A percentile compares a stretch with the other conserved stretches of the same genome.
Conservation (phyloP, 1,284 basidiomycete genomes). For the Rhodotorula sp. region DNA sequence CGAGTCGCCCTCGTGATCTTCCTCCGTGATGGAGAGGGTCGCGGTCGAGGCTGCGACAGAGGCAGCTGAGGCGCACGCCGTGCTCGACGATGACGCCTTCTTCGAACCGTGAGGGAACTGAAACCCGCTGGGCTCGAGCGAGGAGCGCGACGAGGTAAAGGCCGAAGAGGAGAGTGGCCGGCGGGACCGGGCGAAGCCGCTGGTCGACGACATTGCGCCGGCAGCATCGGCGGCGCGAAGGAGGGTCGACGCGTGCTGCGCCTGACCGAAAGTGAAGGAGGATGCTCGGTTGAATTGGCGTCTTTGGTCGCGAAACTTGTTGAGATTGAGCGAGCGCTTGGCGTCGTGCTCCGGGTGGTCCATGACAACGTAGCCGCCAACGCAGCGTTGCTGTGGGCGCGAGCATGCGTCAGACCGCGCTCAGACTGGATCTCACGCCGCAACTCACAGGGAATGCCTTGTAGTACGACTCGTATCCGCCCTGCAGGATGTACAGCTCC, state of each 20-base stretch:
- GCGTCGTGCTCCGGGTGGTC: conserved; percentile 80
- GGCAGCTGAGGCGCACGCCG: background rate
- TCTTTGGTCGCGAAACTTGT: conserved; percentile 81
- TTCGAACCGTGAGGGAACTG: conserved; percentile 21
- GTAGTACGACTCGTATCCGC: conserved; percentile 89
- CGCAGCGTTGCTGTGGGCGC: conserved; percentile 59
- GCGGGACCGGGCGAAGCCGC: background rate
- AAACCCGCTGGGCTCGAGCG: conserved; percentile 28
- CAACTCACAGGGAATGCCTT: conserved; percentile 56
- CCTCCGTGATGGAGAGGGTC: conserved; percentile 27
- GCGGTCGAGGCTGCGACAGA: conserved; percentile 3
- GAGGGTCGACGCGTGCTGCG: conserved; percentile 28
- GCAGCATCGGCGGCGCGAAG: conserved; percentile 13
- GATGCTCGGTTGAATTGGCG: conserved; percentile 39
- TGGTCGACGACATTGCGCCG: background rate
- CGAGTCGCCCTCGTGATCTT: conserved; percentile 38
- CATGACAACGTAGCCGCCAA: conserved; percentile 83
- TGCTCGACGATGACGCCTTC: background rate
- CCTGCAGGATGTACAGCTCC: conserved; percentile 94
- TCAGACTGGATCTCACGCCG: too few species aligned
- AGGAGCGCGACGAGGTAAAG: conserved; percentile 1
- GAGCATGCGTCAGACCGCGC: background rate
- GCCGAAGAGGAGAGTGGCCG: background rate
- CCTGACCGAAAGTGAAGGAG: conserved; percentile 39
- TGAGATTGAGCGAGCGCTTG: conserved; percentile 77